These are phyloP conservation scores for Euphorbia lathyris DNA, from an alignment of 345 rosid genomes.

Conservation along the genomic window DNA sequence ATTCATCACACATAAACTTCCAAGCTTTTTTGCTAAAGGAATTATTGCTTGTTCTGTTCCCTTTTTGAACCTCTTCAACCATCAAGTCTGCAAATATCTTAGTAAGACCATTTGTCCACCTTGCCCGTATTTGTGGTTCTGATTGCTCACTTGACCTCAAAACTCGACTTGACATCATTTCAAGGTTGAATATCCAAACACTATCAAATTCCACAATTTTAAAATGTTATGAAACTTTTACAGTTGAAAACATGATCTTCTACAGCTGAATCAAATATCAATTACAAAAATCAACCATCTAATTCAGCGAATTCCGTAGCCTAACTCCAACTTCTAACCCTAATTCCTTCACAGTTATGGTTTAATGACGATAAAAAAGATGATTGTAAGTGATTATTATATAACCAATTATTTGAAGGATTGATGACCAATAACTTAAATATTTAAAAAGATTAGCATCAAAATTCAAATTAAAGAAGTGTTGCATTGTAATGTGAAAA, in stretches of 20 bases:
- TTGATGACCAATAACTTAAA: not conserved
- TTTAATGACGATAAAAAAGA: no score
- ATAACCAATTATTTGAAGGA: not conserved
- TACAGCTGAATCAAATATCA: not conserved
- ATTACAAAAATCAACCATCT: not conserved
- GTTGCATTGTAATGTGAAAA: not conserved
- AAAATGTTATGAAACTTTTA: not conserved
- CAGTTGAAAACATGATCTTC: not conserved
- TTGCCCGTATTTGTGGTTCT: constrained; percentile 37
- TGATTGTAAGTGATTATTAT: no score
- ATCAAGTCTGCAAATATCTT: constrained; percentile 43
- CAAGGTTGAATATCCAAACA: not conserved
- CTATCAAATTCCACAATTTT: not conserved
- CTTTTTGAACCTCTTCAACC: constrained; percentile 43
- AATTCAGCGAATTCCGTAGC: not conserved
- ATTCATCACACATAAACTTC: constrained; percentile 36
- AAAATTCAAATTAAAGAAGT: not conserved
- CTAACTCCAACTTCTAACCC: not conserved
- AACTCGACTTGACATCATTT: constrained; percentile 17
- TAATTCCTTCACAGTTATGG: not conserved
- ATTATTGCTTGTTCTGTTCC: constrained; percentile 38
- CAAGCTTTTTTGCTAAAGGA: constrained; percentile 43
- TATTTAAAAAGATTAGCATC: not conserved
- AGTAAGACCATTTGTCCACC: constrained; percentile 41
- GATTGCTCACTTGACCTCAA: constrained; percentile 25